Conservation (phyloP, 371 early-diverging fungal species). For the Mucor piriformis region DNA sequence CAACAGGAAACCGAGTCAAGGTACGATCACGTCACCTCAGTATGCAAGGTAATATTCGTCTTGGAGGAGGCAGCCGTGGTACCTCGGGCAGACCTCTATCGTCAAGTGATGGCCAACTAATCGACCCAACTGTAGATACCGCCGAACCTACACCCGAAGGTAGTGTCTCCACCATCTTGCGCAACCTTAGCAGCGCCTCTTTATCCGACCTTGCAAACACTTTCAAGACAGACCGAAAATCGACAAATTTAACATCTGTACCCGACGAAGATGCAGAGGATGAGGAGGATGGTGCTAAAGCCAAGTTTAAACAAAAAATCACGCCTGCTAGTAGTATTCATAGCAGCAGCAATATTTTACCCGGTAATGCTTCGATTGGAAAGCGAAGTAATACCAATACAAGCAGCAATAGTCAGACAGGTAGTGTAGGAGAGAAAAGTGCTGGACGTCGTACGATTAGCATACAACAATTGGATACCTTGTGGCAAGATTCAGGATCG, state of each 20-base stretch:
- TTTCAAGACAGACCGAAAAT: slow-evolving; percentile 38
- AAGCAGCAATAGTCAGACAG: slow-evolving; percentile 11
- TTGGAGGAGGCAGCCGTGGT: not conserved
- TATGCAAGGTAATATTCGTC: slow-evolving; percentile 22
- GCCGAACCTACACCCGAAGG: slow-evolving; percentile 27
- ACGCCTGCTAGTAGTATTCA: slow-evolving; percentile 25
- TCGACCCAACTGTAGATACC: not conserved
- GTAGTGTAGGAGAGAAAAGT: not conserved
- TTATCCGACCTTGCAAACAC: slow-evolving; percentile 39
- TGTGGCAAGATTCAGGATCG: slow-evolving; percentile 51
- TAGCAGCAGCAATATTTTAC: slow-evolving; percentile 1
- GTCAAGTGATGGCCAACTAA: slow-evolving; percentile 21
- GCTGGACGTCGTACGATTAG: slow-evolving; percentile 41
- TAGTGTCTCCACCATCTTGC: slow-evolving; percentile 29
- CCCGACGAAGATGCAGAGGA: slow-evolving; percentile 29
- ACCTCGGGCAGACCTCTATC: slow-evolving; percentile 16
- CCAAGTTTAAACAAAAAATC: slow-evolving; percentile 43
- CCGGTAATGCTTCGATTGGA: slow-evolving; percentile 10
- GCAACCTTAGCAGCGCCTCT: slow-evolving; percentile 41
- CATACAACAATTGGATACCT: slow-evolving; percentile 47
- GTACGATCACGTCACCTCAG: slow-evolving; percentile 25
- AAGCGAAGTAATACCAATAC: slow-evolving; percentile 22
- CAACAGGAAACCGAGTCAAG: slow-evolving; percentile 3
- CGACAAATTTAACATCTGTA: slow-evolving; percentile 27
- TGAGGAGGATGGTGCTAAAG: slow-evolving; percentile 10